Evolutionary conservation across 495 filamentous ascomycete species (phyloP).

Genomic region (Hyaloscypha bicolor): DNA sequence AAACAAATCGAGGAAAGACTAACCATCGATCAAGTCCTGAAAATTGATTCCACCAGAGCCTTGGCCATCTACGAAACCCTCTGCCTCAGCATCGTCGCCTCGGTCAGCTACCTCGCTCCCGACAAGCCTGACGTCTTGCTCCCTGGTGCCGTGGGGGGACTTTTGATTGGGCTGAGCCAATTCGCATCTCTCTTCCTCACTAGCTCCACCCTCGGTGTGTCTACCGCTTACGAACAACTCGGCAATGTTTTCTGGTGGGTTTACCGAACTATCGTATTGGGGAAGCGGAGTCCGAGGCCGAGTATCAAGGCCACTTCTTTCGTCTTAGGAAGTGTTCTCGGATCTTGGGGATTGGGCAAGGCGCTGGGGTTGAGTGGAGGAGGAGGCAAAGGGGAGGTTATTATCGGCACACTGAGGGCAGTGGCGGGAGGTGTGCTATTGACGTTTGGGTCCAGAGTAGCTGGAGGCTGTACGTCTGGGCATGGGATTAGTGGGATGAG

Average conservation of each 20-base stretch:
- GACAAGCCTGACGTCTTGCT: slow-evolving; percentile 20
- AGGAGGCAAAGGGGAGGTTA: slow-evolving; percentile 9
- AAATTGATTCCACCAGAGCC: slow-evolving; percentile 22
- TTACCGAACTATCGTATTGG: slow-evolving; percentile 2
- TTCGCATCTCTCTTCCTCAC: slow-evolving; percentile 45
- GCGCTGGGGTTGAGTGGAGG: slow-evolving; percentile 3
- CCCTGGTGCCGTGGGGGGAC: slow-evolving; percentile 45
- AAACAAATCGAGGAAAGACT: slow-evolving; percentile 16
- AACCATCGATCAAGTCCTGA: slow-evolving; percentile 40
- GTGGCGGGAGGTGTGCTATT: slow-evolving; percentile 52
- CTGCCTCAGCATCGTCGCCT: slow-evolving; percentile 6
- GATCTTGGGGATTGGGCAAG: slow-evolving; percentile 36
- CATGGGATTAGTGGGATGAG: slow-evolving; percentile 61
- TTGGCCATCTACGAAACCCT: slow-evolving; percentile 5
- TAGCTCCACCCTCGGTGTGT: slow-evolving; percentile 50
- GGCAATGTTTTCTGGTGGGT: slow-evolving; percentile 48
- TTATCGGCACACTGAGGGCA: slow-evolving; percentile 35
- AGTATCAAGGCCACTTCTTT: slow-evolving; percentile 41
- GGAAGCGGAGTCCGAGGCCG: slow-evolving; percentile 26
- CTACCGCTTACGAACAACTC: slow-evolving; percentile 52
- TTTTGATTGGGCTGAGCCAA: slow-evolving; percentile 53
- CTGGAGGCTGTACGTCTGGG: slow-evolving; percentile 60
- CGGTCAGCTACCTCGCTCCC: neutral
- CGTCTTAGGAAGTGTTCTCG: slow-evolving; percentile 44
- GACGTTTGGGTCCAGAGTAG: slow-evolving; percentile 54